Conservation (phyloP, 306 rosid species). For the Glycine latifolia region DNA sequence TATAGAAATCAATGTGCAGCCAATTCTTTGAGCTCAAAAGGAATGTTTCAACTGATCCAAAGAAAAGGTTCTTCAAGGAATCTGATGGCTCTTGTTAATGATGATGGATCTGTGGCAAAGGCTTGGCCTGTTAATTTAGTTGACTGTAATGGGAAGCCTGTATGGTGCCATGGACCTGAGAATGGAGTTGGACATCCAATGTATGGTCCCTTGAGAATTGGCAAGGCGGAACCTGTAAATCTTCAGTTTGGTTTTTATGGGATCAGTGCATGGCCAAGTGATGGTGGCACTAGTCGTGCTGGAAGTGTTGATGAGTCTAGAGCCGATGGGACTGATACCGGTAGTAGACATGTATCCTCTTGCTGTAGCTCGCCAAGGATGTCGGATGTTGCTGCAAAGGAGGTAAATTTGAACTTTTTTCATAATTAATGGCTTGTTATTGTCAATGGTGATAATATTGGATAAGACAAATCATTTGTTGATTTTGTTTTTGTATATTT, state of each 20-base stretch:
- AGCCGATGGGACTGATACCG: slow-evolving; percentile 82
- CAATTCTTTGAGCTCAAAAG: slow-evolving; percentile 88
- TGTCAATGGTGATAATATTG: slow-evolving; percentile 4
- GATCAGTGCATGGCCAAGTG: slow-evolving; percentile 93
- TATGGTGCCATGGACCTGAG: slow-evolving; percentile 60
- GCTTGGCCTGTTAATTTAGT: slow-evolving; percentile 94
- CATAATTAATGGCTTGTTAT: slow-evolving; percentile 3
- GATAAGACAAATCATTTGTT: not conserved
- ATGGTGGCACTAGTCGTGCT: slow-evolving; percentile 88
- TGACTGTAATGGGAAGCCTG: slow-evolving; percentile 73
- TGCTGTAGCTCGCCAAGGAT: slow-evolving; percentile 92
- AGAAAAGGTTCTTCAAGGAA: slow-evolving; percentile 90
- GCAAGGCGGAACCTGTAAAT: slow-evolving; percentile 87
- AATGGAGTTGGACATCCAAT: slow-evolving; percentile 59
- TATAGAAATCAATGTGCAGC: slow-evolving; percentile 90
- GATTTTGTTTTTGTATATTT: not conserved
- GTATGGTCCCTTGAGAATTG: slow-evolving; percentile 67
- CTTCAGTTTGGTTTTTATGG: slow-evolving; percentile 97
- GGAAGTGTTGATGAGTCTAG: slow-evolving; percentile 91
- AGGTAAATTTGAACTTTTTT: slow-evolving; percentile 57
- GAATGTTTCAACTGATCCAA: slow-evolving; percentile 96
- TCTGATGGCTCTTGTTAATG: slow-evolving; percentile 89
- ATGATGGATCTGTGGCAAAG: slow-evolving; percentile 94
- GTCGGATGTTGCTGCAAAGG: slow-evolving; percentile 79
- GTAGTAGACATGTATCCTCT: slow-evolving; percentile 83